Evolutionary conservation across 257 asterid genomes (phyloP), one percentile per base, ranked within the genome.

Genomic region (Marsdenia floribunda): DNA sequence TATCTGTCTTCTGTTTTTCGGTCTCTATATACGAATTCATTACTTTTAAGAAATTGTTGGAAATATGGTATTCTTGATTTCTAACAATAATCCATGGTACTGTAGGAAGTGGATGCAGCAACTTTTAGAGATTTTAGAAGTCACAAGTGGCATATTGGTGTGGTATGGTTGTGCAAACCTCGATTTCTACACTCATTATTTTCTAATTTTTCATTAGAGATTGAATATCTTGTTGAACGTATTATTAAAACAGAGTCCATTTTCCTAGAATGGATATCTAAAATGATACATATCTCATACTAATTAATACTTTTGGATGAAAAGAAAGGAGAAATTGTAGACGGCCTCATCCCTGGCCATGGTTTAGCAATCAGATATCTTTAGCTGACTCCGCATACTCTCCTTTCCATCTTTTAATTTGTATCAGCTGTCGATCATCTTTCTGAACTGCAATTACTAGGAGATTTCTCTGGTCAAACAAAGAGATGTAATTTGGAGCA

Each of bases 51-150:
- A 15, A n/a, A 6, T 50, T 71, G 74, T 29, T 50, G 73, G 35
- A 60, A 60, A 60, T 24, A n/a, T 49, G 40, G 47, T 11, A 33
- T 54, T 57, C 66, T 22, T 29, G 15, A 50, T 57, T 78, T 47
- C 70, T 77, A 14, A 72, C 50, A 33, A 40, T 29, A 58, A 8
- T 29, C 57, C 49, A 65, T 68, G 42, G 54, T 58, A 47, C 64
- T 81, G 80, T 88, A 93, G 98, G 96, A 91, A 84, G 86, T 93
- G 96, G 95, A 91, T 87, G 95, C 96, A 13, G 84, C 87, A 77
- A 86, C 86, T 8, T 93, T 89, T 75, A 88, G 77, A 58, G 96
- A 84, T 50, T 88, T 93, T 29, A 84, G 82, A 66, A 83, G 87
- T 68, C 93, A 83, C 24, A 93, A 87, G 60, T 91, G 97, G 98